Conservation (phyloP, 805 yeast genomes). For the Jamesozyma piceae region DNA sequence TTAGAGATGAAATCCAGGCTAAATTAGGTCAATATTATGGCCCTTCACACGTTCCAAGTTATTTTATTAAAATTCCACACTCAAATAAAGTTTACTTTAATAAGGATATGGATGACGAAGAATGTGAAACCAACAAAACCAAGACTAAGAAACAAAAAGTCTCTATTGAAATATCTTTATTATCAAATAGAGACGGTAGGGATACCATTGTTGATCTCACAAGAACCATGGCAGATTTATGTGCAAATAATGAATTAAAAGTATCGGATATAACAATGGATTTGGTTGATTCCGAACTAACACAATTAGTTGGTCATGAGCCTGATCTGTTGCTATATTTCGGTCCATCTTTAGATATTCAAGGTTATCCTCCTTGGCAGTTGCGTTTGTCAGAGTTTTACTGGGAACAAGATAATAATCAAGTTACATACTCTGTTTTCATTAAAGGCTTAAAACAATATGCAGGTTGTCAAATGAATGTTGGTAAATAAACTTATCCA, state of each 20-base stretch:
- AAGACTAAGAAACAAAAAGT: conserved; percentile 29
- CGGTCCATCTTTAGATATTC: conserved; percentile 79
- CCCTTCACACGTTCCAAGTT: conserved; percentile 52
- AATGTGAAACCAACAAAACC: conserved; percentile 13
- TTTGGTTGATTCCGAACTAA: conserved; percentile 63
- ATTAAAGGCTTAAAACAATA: conserved; percentile 66
- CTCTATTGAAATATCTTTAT: conserved; percentile 54
- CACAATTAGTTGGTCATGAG: conserved; percentile 75
- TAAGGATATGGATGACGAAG: conserved; percentile 18
- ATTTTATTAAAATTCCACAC: conserved; percentile 59
- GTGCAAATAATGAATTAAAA: conserved; percentile 49
- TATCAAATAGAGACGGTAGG: conserved; percentile 77
- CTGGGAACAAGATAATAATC: conserved; percentile 80
- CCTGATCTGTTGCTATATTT: conserved; percentile 83
- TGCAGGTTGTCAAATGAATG: conserved; percentile 74
- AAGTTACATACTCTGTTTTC: conserved; percentile 75
- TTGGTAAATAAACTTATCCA: conserved; percentile 57
- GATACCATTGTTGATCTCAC: conserved; percentile 84
- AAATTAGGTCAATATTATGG: conserved; percentile 70
- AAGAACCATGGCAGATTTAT: conserved; percentile 71
- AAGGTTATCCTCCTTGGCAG: conserved; percentile 98
- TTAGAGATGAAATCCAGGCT: conserved; percentile 46
- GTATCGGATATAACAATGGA: conserved; percentile 63
- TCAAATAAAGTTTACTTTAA: conserved; percentile 38
- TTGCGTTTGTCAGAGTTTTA: conserved; percentile 81